A percentile compares a stretch with the other conserved stretches of the same genome.
Conservation (phyloP, 2,329 filamentous ascomycete genomes). For the Neonectria hederae region DNA sequence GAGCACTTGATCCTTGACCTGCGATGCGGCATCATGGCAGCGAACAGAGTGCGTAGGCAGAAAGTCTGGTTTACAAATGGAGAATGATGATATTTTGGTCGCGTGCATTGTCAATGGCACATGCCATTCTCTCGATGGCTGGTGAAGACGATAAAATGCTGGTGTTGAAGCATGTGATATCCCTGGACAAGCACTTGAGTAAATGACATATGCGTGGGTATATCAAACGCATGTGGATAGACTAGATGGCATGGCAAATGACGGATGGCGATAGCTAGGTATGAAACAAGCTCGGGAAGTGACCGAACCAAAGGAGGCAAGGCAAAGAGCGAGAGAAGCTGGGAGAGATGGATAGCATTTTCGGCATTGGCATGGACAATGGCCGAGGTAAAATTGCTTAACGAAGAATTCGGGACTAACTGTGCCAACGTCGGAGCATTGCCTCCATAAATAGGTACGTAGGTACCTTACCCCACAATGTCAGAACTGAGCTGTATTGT, state of each 20-base stretch:
- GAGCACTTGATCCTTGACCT: background rate
- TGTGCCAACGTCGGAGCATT: background rate
- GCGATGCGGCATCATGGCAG: background rate
- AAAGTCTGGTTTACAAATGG: background rate
- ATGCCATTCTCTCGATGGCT: background rate
- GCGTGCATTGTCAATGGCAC: conserved; percentile 7
- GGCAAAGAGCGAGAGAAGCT: conserved; percentile 1
- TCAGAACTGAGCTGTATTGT: no score
- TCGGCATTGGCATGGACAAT: conserved; percentile 26
- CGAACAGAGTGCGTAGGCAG: background rate
- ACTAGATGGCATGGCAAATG: conserved; percentile 15
- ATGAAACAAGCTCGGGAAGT: conserved; percentile 31
- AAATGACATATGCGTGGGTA: background rate
- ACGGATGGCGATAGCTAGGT: background rate
- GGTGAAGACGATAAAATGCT: conserved; percentile 3
- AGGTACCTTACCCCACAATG: no score
- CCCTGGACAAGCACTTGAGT: background rate
- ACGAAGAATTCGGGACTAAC: background rate
- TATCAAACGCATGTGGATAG: background rate
- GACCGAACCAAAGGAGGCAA: conserved; percentile 21
- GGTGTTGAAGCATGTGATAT: conserved; percentile 14
- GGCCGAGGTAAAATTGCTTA: conserved; percentile 32
- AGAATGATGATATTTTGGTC: background rate
- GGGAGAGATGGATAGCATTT: background rate
- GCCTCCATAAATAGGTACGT: background rate